Conservation (phyloP, 148 eudicot genomes). For the Polygonum maritimum region DNA sequence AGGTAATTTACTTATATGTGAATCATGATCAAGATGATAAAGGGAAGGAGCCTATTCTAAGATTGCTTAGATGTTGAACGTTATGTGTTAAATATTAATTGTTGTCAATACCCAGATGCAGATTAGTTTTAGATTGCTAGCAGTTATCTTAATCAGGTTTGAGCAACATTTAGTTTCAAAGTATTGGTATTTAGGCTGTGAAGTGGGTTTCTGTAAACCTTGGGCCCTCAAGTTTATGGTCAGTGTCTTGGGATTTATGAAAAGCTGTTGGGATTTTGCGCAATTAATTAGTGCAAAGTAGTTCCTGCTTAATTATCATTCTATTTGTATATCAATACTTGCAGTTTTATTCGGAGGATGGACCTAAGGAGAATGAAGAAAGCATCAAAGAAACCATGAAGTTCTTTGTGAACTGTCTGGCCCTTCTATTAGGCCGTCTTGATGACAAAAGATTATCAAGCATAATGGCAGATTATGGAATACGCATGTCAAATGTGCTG, state of each 20-base stretch:
- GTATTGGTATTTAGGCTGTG: not conserved
- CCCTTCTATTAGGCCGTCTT: constrained; percentile 60
- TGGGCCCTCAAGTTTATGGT: not conserved
- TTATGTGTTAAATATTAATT: not conserved
- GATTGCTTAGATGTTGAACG: too few species aligned
- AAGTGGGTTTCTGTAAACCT: not conserved
- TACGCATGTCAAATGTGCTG: constrained; percentile 41
- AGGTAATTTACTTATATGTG: constrained; percentile 26
- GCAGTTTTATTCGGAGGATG: constrained; percentile 62
- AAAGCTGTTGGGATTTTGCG: not conserved
- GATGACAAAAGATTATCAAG: constrained; percentile 42
- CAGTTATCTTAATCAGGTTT: not conserved
- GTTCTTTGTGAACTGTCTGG: constrained; percentile 65
- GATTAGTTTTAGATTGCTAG: not conserved
- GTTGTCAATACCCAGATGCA: not conserved
- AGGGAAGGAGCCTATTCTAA: not conserved
- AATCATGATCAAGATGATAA: not conserved
- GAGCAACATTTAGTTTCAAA: not conserved
- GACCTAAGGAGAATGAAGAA: constrained; percentile 33
- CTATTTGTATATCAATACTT: not conserved
- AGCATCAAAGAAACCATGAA: constrained; percentile 50
- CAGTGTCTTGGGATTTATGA: not conserved
- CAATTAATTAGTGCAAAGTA: not conserved
- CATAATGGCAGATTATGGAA: constrained; percentile 34
- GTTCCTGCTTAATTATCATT: not conserved